Evolutionary conservation across 495 filamentous ascomycete species (phyloP).

Genomic region (Clavariopsis aquatica): DNA sequence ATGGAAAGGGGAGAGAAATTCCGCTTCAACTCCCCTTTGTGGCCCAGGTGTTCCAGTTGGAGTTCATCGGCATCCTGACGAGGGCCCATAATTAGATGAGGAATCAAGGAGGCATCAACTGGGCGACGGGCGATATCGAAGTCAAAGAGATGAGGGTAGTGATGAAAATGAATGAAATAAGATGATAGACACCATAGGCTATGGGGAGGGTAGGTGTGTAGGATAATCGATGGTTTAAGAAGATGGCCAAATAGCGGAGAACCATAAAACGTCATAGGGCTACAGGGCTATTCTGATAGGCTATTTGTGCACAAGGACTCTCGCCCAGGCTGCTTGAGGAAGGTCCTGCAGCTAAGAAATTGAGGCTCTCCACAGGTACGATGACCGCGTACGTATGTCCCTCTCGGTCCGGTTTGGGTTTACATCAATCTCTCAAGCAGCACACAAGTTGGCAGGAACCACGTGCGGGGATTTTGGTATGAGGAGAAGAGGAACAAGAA

Average conservation of each 20-base stretch:
- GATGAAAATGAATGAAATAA: background rate
- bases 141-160: background rate
- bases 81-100: conserved; percentile 29
- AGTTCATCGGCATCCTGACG: conserved; percentile 43
- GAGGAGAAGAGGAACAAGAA: too few relatives aligned
- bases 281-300: background rate
- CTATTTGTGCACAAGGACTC: background rate
- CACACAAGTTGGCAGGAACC: too few relatives aligned
- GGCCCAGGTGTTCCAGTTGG: conserved; percentile 43
- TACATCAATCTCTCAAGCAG: background rate
- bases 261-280: background rate
- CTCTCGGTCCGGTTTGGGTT: background rate
- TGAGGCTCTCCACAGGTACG: background rate
- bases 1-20: conserved; percentile 57
- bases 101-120: background rate
- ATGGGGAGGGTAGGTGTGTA: background rate
- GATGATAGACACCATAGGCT: background rate
- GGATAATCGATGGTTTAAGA: background rate
- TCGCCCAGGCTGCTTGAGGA: background rate
- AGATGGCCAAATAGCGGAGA: background rate
- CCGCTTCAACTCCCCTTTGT: conserved; percentile 45
- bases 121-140: background rate
- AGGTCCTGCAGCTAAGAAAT: background rate
- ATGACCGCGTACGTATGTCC: background rate
- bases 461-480: too few relatives aligned